Percentiles rank a stretch among this genome's conserved stretches.
phyloP scores from a whole-genome alignment of 129 eudicot species.

The Ambrosia artemisiifolia region DNA sequence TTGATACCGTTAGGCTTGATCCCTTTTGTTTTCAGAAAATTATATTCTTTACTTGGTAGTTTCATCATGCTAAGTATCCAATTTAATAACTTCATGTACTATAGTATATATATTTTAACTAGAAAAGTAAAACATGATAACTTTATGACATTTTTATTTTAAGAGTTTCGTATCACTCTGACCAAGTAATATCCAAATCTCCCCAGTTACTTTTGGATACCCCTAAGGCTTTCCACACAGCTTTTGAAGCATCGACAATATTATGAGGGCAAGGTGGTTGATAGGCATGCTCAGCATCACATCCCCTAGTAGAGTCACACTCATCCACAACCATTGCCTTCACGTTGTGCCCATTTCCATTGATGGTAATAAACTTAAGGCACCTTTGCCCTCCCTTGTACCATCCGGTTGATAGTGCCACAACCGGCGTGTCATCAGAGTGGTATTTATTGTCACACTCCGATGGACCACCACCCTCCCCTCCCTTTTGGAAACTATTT shows the following conservation, averaged over 20 bases:
- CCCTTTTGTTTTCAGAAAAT: no score
- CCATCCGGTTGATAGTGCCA: slow-evolving; percentile 51
- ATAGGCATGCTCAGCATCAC: slow-evolving; percentile 32
- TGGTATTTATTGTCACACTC: slow-evolving; percentile 45
- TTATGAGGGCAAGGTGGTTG: slow-evolving; percentile 35
- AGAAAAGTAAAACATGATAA: background rate
- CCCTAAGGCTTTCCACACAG: slow-evolving; percentile 43
- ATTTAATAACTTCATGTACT: background rate
- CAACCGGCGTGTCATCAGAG: slow-evolving; percentile 43
- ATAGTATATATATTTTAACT: background rate
- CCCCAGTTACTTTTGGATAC: slow-evolving; percentile 36
- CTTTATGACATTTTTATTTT: background rate
- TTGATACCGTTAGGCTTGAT: no score
- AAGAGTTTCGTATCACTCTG: background rate
- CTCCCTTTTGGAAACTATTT: slow-evolving; percentile 44
- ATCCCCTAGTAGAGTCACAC: slow-evolving; percentile 32
- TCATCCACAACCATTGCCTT: slow-evolving; percentile 40
- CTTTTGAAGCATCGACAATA: slow-evolving; percentile 39
- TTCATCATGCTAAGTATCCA: background rate
- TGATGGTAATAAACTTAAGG: slow-evolving; percentile 20
- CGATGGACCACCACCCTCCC: slow-evolving; percentile 54
- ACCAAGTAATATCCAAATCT: slow-evolving; percentile 38
- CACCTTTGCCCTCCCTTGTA: slow-evolving; percentile 38
- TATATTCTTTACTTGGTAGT: background rate
- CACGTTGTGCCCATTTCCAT: slow-evolving; percentile 37